A percentile compares a stretch with the other conserved stretches of the same genome.
phyloP scores from a whole-genome alignment of 2,329 filamentous ascomycete species.

The Metarhizium album region DNA sequence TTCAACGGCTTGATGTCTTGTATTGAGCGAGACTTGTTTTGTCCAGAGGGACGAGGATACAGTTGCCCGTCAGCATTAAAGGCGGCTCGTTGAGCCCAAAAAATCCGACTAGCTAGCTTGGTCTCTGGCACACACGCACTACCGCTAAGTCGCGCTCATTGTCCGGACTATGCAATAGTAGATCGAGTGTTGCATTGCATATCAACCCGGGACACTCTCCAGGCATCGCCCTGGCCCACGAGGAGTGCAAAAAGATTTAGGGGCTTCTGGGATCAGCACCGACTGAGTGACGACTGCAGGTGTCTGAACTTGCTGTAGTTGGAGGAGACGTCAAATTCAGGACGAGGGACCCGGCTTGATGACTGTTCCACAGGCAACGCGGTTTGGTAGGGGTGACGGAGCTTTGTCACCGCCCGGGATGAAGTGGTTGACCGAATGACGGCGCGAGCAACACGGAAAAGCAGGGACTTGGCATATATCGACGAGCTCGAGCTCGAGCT shows the following conservation, averaged over 20 bases:
- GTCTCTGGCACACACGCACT: background rate
- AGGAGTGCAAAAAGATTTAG: background rate
- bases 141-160: background rate
- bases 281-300: background rate
- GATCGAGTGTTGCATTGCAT: no score
- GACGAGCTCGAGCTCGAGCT: no score
- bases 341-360: background rate
- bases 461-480: background rate
- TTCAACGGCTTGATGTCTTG: no score
- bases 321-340: background rate
- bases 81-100: no score
- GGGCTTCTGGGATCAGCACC: background rate
- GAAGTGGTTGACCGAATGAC: background rate
- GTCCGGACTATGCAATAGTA: background rate
- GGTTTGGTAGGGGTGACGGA: background rate
- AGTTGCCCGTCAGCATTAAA: no score
- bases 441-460: background rate
- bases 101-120: no score
- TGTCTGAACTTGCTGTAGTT: no score
- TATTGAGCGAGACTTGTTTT: no score
- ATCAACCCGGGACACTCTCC: no score
- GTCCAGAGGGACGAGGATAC: no score
- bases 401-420: background rate
- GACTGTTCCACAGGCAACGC: background rate
- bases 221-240: no score